phyloP scores from a whole-genome alignment of 768 basidiomycete species.

The Wakefieldia striispora region DNA sequence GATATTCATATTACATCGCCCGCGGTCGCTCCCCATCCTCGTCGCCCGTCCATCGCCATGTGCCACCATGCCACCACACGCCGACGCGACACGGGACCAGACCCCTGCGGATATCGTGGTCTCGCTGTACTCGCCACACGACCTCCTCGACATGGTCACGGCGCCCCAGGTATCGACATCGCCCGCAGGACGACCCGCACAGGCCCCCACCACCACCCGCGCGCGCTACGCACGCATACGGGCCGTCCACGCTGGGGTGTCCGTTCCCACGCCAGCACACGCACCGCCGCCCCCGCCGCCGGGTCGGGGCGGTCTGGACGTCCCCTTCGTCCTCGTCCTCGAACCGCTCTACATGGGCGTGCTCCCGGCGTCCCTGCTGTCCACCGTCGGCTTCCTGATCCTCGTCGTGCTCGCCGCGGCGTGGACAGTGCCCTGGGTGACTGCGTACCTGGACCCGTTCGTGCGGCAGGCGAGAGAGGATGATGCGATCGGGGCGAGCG shows the following conservation, averaged over 20 bases:
- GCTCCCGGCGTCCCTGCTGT: slow-evolving; percentile 52
- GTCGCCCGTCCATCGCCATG: too few species aligned
- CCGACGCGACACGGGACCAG: slow-evolving; percentile 23
- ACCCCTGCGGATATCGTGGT: slow-evolving; percentile 45
- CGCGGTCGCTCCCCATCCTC: too few species aligned
- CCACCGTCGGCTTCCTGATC: slow-evolving; percentile 31
- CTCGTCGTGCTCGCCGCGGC: slow-evolving; percentile 27
- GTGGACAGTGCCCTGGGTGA: slow-evolving; percentile 13
- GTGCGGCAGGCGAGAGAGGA: slow-evolving; percentile 27
- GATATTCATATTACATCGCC: too few species aligned
- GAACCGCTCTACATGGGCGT: slow-evolving; percentile 62
- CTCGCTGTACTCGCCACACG: slow-evolving; percentile 36
- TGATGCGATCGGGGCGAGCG: slow-evolving; percentile 10
- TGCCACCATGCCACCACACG: too few species aligned
- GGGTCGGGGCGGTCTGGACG: too few species aligned
- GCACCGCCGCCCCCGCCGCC: too few species aligned
- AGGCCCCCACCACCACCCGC: slow-evolving; percentile 31
- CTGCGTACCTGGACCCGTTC: slow-evolving; percentile 21
- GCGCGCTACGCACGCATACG: slow-evolving; percentile 58
- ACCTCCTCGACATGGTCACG: slow-evolving; percentile 24
- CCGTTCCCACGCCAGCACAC: background rate
- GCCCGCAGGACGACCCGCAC: background rate
- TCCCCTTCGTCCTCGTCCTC: slow-evolving; percentile 50
- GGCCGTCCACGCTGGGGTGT: slow-evolving; percentile 50
- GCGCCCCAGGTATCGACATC: slow-evolving; percentile 2